Evolutionary conservation across 768 basidiomycete genomes (phyloP), one percentile per base, ranked within the genome.

Genomic region (Hypsizygus marmoreus): DNA sequence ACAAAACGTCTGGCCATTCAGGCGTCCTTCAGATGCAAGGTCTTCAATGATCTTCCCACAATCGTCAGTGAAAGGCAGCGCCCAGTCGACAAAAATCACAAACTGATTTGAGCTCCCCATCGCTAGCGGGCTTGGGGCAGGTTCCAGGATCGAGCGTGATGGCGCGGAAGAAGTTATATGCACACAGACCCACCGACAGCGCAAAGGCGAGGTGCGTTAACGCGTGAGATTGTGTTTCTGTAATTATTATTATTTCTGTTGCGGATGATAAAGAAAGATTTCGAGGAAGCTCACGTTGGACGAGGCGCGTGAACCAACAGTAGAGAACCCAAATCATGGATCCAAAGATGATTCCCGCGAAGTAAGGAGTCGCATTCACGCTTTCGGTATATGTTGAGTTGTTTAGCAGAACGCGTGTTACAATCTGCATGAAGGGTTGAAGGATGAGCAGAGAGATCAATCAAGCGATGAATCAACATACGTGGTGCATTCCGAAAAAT

Each of bases 1-100:
- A 59, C 97, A 98, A 65, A 98, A 98, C 8, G 93, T 93, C 63
- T 94, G 93, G 1, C 95, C 95, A 62, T 97, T 98, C 20, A 99
- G 70, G 13, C 87, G 75, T 12, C 94, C 92, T 59, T 86, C 82
- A 8, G 87, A 86, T 11, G 94, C 91, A 13, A 98, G 72, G 22
- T 93, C 91, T 62, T 97, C 95, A 37, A 99, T 86, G 28, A 91
- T 81, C 91, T 95, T 48, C n/a, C 14, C 17, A 41, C 40, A 5
- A 5, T 22, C 12, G 25, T 22, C 34, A 43, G 31, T 1, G 8
- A 16, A n/a, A n/a, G 14, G 11, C 5, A 35, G 14, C 13, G 6
- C 20, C 12, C n/a, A 49, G 20, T 8, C 13, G 29, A 42, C 25
- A 20, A 28, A 34, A 32, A 33, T 12, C 14, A 70, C 86, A 51